Evolutionary conservation across 2,329 filamentous ascomycete species (phyloP).

Genomic region (Didymella segeticola): DNA sequence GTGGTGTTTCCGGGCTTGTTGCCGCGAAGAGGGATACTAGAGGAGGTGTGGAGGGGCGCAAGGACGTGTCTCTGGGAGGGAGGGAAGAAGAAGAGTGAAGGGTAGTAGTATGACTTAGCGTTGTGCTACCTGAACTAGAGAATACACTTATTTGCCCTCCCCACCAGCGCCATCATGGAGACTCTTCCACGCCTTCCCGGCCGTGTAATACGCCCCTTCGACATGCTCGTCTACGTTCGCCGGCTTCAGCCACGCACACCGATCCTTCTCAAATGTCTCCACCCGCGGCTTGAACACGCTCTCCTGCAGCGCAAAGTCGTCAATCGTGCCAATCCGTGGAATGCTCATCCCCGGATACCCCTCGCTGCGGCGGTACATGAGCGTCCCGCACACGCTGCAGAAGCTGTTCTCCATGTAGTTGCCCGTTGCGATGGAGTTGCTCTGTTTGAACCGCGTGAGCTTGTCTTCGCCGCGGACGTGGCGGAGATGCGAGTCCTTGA

Average conservation of each 20-base stretch:
- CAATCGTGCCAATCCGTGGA: slow-evolving; percentile 65
- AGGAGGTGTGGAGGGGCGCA: slow-evolving; percentile 88
- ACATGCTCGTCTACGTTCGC: slow-evolving; percentile 19
- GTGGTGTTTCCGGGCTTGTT: slow-evolving; percentile 92
- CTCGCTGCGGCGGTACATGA: slow-evolving; percentile 63
- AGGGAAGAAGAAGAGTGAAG: background rate
- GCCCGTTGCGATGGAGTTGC: slow-evolving; percentile 44
- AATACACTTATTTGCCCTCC: slow-evolving; percentile 3
- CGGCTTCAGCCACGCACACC: slow-evolving; percentile 56
- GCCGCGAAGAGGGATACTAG: slow-evolving; percentile 75
- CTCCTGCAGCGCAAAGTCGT: slow-evolving; percentile 66
- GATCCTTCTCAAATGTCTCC: slow-evolving; percentile 62
- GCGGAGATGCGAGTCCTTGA: slow-evolving; percentile 55
- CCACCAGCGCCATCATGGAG: slow-evolving; percentile 17
- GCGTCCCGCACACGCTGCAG: slow-evolving; percentile 65
- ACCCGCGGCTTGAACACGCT: slow-evolving; percentile 61
- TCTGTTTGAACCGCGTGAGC: slow-evolving; percentile 56
- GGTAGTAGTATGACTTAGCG: no score
- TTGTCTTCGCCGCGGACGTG: slow-evolving; percentile 60
- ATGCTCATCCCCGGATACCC: slow-evolving; percentile 56
- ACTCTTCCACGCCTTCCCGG: slow-evolving; percentile 20
- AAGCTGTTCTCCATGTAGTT: slow-evolving; percentile 67
- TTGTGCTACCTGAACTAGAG: no score
- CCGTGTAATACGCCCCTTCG: slow-evolving; percentile 19
- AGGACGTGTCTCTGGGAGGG: slow-evolving; percentile 81